Evolutionary conservation across 129 eudicot genomes (phyloP).

Genomic region (sunflower (Helianthus annuus)): HanXRQr2.0-SUNRISE NC_035444.2:56906777-56907276

Average conservation of each 20-base stretch:
- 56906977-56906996: constrained; percentile 95
- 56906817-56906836: background rate
- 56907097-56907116: constrained; percentile 40
- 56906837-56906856: background rate
- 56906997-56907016: constrained; percentile 93
- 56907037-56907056: constrained; percentile 16
- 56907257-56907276: background rate
- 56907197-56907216: constrained; percentile 63
- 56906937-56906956: constrained; percentile 88
- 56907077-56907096: constrained; percentile 4
- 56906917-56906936: background rate
- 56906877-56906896: too few relatives aligned
- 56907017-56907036: constrained; percentile 99
- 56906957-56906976: constrained; percentile 98
- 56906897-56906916: background rate
- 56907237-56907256: constrained; percentile 5
- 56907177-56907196: constrained; percentile 96
- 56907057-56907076: background rate
- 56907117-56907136: constrained; percentile 96
- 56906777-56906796: background rate
- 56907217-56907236: background rate
- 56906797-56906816: background rate
- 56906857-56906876: background rate
- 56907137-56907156: constrained; percentile 84
- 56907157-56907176: constrained; percentile 83